These are phyloP conservation scores for Citrus maxima DNA, from an alignment of 345 rosid species.

Conservation along the genomic window DNA sequence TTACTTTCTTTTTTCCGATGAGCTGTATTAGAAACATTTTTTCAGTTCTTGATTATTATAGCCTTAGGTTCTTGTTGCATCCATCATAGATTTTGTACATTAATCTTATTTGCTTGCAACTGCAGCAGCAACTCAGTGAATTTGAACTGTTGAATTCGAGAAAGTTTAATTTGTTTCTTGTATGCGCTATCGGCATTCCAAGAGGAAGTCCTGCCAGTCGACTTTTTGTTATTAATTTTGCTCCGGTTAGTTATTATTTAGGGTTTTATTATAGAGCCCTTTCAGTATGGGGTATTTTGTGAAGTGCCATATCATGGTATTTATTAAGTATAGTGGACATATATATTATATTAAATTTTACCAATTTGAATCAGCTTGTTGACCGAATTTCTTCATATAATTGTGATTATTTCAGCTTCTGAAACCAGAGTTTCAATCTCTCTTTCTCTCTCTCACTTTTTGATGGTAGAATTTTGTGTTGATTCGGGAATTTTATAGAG, in stretches of 20 bases:
- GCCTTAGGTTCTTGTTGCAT: background rate
- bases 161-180: background rate
- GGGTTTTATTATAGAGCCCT: background rate
- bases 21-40: background rate
- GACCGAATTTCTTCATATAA: background rate
- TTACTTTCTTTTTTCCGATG: background rate
- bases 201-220: background rate
- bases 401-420: background rate
- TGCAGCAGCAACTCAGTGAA: conserved; percentile 19
- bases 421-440: background rate
- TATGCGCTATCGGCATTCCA: background rate
- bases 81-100: background rate
- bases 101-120: background rate
- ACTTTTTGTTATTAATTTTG: background rate
- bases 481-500: no score
- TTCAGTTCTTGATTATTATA: background rate
- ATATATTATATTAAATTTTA: background rate
- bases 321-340: background rate
- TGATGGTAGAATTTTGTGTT: no score
- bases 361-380: background rate
- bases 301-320: background rate
- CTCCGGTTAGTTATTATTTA: no score
- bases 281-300: background rate
- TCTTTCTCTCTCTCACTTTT: no score
- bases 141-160: background rate